A percentile compares a stretch with the other conserved stretches of the same genome.
Conservation (phyloP, 768 basidiomycete species). For the Mycena belliarum region DNA sequence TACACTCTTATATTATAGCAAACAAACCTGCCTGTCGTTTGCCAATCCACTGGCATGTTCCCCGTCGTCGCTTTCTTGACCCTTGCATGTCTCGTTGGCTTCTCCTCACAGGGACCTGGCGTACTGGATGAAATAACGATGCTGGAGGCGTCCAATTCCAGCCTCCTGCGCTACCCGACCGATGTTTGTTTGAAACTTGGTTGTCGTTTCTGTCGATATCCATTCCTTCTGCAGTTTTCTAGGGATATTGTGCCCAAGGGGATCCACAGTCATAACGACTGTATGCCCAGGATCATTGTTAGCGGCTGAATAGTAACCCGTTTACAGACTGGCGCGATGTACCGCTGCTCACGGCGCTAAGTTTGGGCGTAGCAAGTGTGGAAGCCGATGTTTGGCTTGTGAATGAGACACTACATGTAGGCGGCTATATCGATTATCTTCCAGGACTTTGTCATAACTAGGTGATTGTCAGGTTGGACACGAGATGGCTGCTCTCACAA, state of each 20-base stretch:
- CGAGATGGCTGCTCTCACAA: constrained; percentile 42
- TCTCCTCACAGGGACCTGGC: constrained; percentile 11
- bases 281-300: constrained; percentile 28
- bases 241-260: constrained; percentile 47
- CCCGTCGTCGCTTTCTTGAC: background rate
- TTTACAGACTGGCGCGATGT: constrained; percentile 52
- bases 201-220: background rate
- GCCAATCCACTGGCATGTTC: too few relatives aligned
- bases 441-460: background rate
- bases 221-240: constrained; percentile 35
- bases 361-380: constrained; percentile 50
- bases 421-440: constrained; percentile 20
- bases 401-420: constrained; percentile 44
- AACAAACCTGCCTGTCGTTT: background rate
- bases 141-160: constrained; percentile 37
- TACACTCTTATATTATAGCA: background rate
- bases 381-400: constrained; percentile 56
- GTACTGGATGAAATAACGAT: constrained; percentile 23
- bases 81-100: background rate
- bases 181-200: background rate
- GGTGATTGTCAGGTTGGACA: constrained; percentile 42
- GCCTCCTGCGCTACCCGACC: constrained; percentile 44
- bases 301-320: background rate
- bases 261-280: constrained; percentile 60
- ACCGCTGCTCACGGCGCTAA: constrained; percentile 48